These are phyloP conservation scores for Fistulinella prunicolor DNA, from an alignment of 768 basidiomycete species.

Conservation along the genomic window DNA sequence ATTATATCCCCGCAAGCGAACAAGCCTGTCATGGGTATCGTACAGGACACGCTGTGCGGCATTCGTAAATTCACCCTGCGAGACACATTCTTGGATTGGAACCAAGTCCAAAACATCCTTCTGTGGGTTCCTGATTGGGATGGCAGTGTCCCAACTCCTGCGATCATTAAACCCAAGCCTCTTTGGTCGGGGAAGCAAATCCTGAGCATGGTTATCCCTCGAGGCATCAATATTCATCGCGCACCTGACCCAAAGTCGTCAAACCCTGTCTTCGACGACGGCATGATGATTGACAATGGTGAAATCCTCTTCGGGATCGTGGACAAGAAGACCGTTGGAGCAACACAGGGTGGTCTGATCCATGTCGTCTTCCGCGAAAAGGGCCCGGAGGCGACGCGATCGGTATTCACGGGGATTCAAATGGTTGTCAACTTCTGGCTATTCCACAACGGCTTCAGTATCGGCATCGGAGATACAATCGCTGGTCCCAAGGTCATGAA, in stretches of 20 bases:
- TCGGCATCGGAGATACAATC: slow-evolving; percentile 98
- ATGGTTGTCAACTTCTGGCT: slow-evolving; percentile 98
- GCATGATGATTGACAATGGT: slow-evolving; percentile 95
- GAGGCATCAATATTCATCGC: slow-evolving; percentile 90
- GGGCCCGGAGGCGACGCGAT: slow-evolving; percentile 86
- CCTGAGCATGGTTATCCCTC: slow-evolving; percentile 86
- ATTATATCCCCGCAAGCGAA: slow-evolving; percentile 99
- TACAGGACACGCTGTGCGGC: slow-evolving; percentile 97
- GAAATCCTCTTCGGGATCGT: slow-evolving; percentile 94
- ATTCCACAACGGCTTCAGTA: slow-evolving; percentile 98
- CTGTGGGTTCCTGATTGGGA: slow-evolving; percentile 99
- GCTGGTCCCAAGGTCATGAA: slow-evolving; percentile 88
- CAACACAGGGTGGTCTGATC: slow-evolving; percentile 89
- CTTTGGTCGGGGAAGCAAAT: slow-evolving; percentile 99
- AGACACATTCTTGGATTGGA: slow-evolving; percentile 95
- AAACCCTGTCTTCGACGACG: slow-evolving; percentile 87
- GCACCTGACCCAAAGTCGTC: slow-evolving; percentile 74
- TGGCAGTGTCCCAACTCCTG: slow-evolving; percentile 85
- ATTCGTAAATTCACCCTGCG: slow-evolving; percentile 96
- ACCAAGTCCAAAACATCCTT: slow-evolving; percentile 93
- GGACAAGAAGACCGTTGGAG: slow-evolving; percentile 98
- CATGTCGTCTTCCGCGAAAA: slow-evolving; percentile 98
- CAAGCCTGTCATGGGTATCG: slow-evolving; percentile 99
- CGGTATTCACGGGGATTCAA: slow-evolving; percentile 91
- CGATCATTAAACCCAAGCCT: slow-evolving; percentile 94